Base-by-base conservation (phyloP, 345 rosid species). In the Eucalyptus melliodora region DNA sequence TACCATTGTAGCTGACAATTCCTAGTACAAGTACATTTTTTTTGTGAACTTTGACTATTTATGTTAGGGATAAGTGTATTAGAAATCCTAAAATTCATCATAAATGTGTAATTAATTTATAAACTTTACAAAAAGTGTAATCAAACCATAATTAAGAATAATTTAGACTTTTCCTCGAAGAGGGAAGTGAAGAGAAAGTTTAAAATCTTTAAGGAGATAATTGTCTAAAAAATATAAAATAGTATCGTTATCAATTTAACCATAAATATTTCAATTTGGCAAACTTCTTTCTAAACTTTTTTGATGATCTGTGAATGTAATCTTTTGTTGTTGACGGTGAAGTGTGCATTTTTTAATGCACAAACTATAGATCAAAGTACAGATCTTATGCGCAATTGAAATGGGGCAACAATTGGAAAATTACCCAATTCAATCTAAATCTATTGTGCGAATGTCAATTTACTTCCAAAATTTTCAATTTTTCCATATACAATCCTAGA, bases 1-100 rank as follows among this genome's bases (percentile, higher is more conserved):
- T 67, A n/a, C 3, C 1, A 0, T 31, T 1, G 21, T 67, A 0
- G 40, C 4, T 4, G 3, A 67, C 23, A n/a, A 3, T 16, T 67
- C 40, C 6, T 67, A 8, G 5, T 67, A 16, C 11, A 9, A n/a
- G 5, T 67, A 16, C 19, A 31, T 16, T 67, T 31, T 59, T 62
- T 67, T 67, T 8, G 5, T 67, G 6, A 17, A 34, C 6, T 67
- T 67, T 31, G 6, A 16, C 3, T 67, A 67, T 16, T 16, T 31
- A 56, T 24, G 30, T 56, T 24, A 56, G 62, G 3, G 0, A 56
- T 4, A 24, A 56, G 30, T 56, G 30, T 0, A 10, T 5, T 9
- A 4, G 1, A 56, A 56, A 2, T 24, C 1, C 1, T 56, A 56
- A 2, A 56, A 56, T 27, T 56, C 24, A 1, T 56, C 5, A 23